Evolutionary conservation across 2,329 filamentous ascomycete species (phyloP).

Genomic region (Cladosporium sp.): DNA sequence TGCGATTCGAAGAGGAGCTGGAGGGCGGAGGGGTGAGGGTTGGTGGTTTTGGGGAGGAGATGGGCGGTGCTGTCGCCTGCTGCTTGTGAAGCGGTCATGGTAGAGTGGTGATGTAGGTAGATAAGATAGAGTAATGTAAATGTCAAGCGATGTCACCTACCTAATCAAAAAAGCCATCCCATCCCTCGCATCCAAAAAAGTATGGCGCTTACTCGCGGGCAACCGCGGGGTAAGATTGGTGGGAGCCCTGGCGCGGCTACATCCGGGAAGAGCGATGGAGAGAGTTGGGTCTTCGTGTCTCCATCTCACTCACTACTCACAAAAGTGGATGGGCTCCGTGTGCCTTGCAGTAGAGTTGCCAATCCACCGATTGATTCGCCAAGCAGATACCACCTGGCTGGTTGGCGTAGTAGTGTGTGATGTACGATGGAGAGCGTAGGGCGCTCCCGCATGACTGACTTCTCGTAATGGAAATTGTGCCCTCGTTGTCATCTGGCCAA

Average conservation of each 20-base stretch:
- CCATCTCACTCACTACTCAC: no score
- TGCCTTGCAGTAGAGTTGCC: slow-evolving; percentile 3
- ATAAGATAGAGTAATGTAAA: no score
- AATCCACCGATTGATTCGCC: neutral
- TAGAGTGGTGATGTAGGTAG: no score
- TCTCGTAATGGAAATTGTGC: slow-evolving; percentile 8
- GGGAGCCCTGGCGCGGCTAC: no score
- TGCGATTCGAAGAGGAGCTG: slow-evolving; percentile 14
- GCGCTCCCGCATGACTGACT: slow-evolving; percentile 7
- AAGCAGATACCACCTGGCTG: neutral
- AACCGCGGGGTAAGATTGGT: no score
- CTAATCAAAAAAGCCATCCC: no score
- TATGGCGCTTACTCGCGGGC: slow-evolving; percentile 1
- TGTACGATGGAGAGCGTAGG: neutral
- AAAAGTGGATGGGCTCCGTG: no score
- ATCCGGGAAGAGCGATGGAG: no score
- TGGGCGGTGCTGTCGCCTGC: no score
- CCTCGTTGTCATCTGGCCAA: neutral
- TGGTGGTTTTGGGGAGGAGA: slow-evolving; percentile 4
- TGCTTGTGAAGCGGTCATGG: neutral
- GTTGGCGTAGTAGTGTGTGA: no score
- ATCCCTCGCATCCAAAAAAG: neutral
- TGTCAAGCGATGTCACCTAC: neutral
- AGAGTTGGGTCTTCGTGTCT: no score
- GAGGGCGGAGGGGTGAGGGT: slow-evolving; percentile 17